phyloP scores from a whole-genome alignment of 1,284 basidiomycete genomes.

The Phellinidium pouzarii region DNA sequence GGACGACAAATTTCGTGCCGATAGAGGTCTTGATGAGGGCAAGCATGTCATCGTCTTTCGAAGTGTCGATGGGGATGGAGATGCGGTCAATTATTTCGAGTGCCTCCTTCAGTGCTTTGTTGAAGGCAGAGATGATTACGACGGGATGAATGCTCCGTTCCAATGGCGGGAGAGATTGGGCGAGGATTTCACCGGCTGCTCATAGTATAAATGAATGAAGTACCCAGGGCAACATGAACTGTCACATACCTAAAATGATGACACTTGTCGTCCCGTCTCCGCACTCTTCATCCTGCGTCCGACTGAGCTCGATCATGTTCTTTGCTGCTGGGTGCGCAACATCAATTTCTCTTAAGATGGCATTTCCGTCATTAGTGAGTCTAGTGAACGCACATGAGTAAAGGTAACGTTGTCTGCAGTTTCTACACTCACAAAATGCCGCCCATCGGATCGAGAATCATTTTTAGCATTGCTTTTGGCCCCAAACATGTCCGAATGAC shows the following conservation, averaged over 20 bases:
- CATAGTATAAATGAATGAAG: not conserved
- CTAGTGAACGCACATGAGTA: constrained; percentile 33
- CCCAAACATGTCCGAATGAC: constrained; percentile 98
- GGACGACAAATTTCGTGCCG: constrained; percentile 96
- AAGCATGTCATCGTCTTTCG: constrained; percentile 89
- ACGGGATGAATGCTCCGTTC: constrained; percentile 98
- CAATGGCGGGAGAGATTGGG: constrained; percentile 86
- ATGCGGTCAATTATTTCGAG: constrained; percentile 84
- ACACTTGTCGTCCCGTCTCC: constrained; percentile 97
- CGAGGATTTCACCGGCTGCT: constrained; percentile 97
- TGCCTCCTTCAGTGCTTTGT: constrained; percentile 89
- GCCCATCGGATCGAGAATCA: constrained; percentile 98
- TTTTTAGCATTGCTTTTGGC: constrained; percentile 98
- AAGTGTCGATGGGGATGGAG: constrained; percentile 85
- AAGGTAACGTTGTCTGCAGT: not conserved
- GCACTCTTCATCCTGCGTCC: constrained; percentile 98
- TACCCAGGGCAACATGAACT: constrained; percentile 1
- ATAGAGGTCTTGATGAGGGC: constrained; percentile 97
- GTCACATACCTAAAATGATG: constrained; percentile 81
- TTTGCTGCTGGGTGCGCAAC: constrained; percentile 98
- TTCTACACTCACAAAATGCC: constrained; percentile 73
- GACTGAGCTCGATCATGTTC: constrained; percentile 97
- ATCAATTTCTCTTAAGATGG: constrained; percentile 95
- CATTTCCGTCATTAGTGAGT: constrained; percentile 96
- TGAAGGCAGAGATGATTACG: constrained; percentile 97